Base-by-base conservation (phyloP, 73 alveolate species). In the Breviolum minutum region DNA sequence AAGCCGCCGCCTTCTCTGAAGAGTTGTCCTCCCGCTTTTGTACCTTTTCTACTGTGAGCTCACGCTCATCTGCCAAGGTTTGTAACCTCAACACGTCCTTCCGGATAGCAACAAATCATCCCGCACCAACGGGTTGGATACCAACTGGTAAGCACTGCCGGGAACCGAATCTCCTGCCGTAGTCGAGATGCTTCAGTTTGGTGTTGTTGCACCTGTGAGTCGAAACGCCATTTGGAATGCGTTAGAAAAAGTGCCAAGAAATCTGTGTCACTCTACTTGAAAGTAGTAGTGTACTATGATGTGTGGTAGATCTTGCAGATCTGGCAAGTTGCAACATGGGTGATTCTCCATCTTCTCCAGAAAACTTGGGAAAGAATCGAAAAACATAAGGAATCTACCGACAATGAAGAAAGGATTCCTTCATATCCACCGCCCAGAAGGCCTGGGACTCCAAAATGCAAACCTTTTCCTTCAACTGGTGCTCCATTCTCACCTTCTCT, bases 61-160 rank as follows among this genome's bases (percentile, higher is more conserved):
- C 94, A 16, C 94, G 94, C 94, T 86, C 94, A 24, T 86, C 94
- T 19, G 94, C 94, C 94, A 86, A 17, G 64, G 94, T 86, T 63
- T 86, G 94, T 40, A 86, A 80, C 17, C 94, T 20, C 94, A 86
- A 27, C 27, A 86, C 94, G 94, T 86, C 94, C 94, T 86, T 8
- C n/a, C n/a, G n/a, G n/a, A n/a, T n/a, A n/a, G n/a, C n/a, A n/a
- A n/a, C n/a, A n/a, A n/a, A n/a, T n/a, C n/a, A n/a, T n/a, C n/a
- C n/a, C n/a, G n/a, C n/a, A n/a, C n/a, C n/a, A n/a, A n/a, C n/a
- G n/a, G n/a, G n/a, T n/a, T n/a, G n/a, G n/a, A n/a, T n/a, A n/a
- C n/a, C n/a, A n/a, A n/a, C n/a, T n/a, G n/a, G n/a, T n/a, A 13
- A 71, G 82, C 40, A 20, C n/a, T 5, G 20, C 30, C 54, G 12